A percentile compares a stretch with the other conserved stretches of the same genome.
phyloP scores from a whole-genome alignment of 345 rosid genomes.

The Rhodamnia argentea region DNA sequence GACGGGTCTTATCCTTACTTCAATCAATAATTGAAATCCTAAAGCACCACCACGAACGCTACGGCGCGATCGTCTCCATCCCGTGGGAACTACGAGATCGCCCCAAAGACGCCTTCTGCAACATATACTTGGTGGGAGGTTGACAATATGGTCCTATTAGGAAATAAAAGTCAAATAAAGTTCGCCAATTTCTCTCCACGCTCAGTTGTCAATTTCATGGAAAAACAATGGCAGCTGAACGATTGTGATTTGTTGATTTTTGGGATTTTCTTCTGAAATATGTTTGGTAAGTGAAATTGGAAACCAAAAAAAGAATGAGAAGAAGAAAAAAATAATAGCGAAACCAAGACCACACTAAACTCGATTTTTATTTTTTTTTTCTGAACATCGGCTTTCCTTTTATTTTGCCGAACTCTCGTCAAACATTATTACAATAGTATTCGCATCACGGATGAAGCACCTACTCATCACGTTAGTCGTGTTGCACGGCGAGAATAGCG shows the following conservation, averaged over 20 bases:
- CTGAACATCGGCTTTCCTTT: too few species aligned
- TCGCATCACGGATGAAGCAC: too few species aligned
- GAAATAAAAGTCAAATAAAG: not conserved
- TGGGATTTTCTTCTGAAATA: accelerated
- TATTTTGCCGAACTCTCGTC: too few species aligned
- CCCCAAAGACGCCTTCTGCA: too few species aligned
- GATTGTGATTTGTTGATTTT: accelerated
- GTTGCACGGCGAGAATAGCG: too few species aligned
- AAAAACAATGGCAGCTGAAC: not conserved
- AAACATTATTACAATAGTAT: too few species aligned
- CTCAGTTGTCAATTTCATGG: not conserved
- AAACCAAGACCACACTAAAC: not conserved
- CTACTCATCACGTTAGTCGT: too few species aligned
- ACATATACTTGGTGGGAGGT: not conserved
- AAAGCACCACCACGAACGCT: too few species aligned
- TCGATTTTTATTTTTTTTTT: not conserved
- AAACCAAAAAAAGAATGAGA: not conserved
- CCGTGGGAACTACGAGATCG: too few species aligned
- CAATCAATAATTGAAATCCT: too few species aligned
- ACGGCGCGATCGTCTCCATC: too few species aligned
- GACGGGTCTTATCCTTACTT: too few species aligned
- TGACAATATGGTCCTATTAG: not conserved
- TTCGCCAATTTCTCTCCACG: not conserved
- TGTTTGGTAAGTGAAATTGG: not conserved
- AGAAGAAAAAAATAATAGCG: not conserved